Evolutionary conservation across 2,329 filamentous ascomycete genomes (phyloP), one percentile per base, ranked within the genome.

Genomic region (Sporothrix pseudoabietina): DNA sequence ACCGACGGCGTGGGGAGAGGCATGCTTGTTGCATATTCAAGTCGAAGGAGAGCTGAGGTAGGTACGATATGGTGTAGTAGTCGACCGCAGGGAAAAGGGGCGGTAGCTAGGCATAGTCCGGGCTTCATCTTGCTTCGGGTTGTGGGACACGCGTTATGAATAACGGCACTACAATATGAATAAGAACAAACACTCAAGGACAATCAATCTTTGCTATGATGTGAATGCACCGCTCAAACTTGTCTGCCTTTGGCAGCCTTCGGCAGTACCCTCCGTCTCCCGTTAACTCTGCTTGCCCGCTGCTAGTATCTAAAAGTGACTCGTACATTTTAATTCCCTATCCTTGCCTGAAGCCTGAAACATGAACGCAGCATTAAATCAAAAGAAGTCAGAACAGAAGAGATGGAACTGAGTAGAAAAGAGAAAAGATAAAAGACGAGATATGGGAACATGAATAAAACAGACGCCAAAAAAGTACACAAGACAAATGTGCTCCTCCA

Each of bases 311-410:
- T 44, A 41, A 65, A 68, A 32, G 7, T 12, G 22, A 49, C n/a
- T 72, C 32, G 63, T 49, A 69, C 61, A 68, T 69, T 69, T 71
- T 71, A 22, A 4, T 26, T 71, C 55, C 69, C 69, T 71, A 71
- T 35, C 69, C 69, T 47, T 71, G 54, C 30, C 66, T 19, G 12
- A 8, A 69, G 16, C 57, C 2, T 41, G 32, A 71, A 35, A 68
- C 44, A 59, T 3, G 69, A 65, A 16, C 26, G 47, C 44, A 69
- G 26, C 26, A 32, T n/a, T n/a, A 61, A 32, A 61, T 39, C 30
- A 41, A 22, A 44, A 3, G 8, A 69, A 55, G 54, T 54, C 10
- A n/a, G 35, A 66, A 44, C 49, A 59, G 3, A 49, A 3, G 54
- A 63, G 22, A 47, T 66, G 39, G 32, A 69, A 61, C 30, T 49